Percentiles rank a stretch among this genome's conserved stretches.
phyloP scores from a whole-genome alignment of 495 filamentous ascomycete genomes.

The Clohesyomyces aquaticus region DNA sequence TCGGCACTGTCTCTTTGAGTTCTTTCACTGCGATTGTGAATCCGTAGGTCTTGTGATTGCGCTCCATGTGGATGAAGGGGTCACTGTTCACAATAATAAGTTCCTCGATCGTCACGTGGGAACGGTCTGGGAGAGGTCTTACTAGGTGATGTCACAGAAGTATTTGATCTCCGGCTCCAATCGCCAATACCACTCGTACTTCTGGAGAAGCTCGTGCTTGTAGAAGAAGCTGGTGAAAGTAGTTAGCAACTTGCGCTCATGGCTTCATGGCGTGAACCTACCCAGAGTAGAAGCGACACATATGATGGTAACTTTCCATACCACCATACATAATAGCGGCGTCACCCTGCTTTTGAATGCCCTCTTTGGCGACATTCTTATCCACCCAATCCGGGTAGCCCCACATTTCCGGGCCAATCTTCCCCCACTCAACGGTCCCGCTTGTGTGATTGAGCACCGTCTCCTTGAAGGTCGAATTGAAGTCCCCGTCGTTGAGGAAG shows the following conservation, averaged over 20 bases:
- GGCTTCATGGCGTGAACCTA: constrained; percentile 46
- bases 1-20: constrained; percentile 95
- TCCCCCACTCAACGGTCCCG: constrained; percentile 85
- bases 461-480: constrained; percentile 90
- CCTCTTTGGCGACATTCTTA: constrained; percentile 88
- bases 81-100: constrained; percentile 66
- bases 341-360: constrained; percentile 93
- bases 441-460: constrained; percentile 89
- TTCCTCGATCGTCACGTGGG: not conserved
- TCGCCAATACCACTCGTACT: constrained; percentile 99
- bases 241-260: not conserved
- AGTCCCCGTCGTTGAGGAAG: constrained; percentile 97
- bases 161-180: constrained; percentile 99
- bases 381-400: constrained; percentile 98
- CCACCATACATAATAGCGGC: constrained; percentile 99
- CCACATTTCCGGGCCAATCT: constrained; percentile 90
- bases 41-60: constrained; percentile 94
- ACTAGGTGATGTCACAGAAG: constrained; percentile 99
- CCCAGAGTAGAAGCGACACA: constrained; percentile 93
- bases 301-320: constrained; percentile 97
- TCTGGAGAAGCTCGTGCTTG: constrained; percentile 90
- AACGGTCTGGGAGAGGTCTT: constrained; percentile 45
- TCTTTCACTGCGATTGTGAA: constrained; percentile 99
- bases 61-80: constrained; percentile 91
- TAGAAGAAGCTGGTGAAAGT: constrained; percentile 77